Percentiles rank a stretch among this genome's conserved stretches.
These are phyloP conservation scores for Auxenochlorella pyrenoidosa DNA, from an alignment of 139 green algal species.

Conservation along the genomic window DNA sequence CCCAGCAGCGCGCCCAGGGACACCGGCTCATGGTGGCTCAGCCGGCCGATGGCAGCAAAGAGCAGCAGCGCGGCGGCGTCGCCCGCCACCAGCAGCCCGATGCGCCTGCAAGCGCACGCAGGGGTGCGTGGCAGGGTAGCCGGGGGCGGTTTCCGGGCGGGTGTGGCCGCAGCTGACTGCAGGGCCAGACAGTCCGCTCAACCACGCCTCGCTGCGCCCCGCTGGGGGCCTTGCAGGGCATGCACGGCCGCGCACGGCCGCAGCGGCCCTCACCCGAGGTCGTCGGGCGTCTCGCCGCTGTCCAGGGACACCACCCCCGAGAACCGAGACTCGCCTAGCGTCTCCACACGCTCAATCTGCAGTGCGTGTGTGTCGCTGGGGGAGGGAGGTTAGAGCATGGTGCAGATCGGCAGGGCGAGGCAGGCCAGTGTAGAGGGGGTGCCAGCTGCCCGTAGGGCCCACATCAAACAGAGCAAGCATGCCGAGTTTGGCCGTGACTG, in stretches of 20 bases:
- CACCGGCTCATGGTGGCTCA: constrained; percentile 68
- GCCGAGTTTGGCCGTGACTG: not conserved
- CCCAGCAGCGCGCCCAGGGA: constrained; percentile 43
- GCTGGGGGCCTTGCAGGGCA: not conserved
- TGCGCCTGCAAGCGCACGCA: not conserved
- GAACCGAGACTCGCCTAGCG: constrained; percentile 7
- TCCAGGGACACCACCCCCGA: constrained; percentile 41
- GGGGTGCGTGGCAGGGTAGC: no score
- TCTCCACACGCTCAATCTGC: constrained; percentile 22
- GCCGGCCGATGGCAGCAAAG: constrained; percentile 78
- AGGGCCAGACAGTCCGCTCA: no score
- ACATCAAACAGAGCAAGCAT: no score
- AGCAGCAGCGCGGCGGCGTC: constrained; percentile 72
- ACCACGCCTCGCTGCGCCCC: no score
- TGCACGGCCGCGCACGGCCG: not conserved
- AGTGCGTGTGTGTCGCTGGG: no score
- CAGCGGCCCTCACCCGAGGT: not conserved
- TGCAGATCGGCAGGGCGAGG: not conserved
- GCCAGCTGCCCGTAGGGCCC: no score
- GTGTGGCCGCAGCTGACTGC: not conserved
- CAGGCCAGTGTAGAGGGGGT: no score
- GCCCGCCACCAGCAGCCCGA: constrained; percentile 65
- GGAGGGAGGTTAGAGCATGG: no score
- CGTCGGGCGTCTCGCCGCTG: constrained; percentile 16
- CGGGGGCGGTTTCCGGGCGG: no score